phyloP scores from a whole-genome alignment of 2,329 filamentous ascomycete genomes.

The Alternaria sp. region DNA sequence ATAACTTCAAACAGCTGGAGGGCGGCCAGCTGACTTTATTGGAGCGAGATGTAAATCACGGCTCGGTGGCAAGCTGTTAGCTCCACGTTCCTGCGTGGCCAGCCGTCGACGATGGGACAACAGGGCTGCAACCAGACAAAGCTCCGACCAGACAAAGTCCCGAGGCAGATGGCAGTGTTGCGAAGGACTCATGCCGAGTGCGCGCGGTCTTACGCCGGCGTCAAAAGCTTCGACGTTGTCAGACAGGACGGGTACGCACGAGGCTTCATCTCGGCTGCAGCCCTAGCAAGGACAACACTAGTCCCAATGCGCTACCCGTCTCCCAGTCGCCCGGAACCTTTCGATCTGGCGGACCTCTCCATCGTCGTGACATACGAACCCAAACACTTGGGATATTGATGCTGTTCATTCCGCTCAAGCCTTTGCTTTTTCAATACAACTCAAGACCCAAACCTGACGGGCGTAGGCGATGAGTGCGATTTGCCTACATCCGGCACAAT shows the following conservation, averaged over 20 bases:
- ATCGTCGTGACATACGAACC: not conserved
- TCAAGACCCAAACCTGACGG: not conserved
- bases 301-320: not conserved
- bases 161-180: not conserved
- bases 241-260: constrained; percentile 3
- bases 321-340: constrained; percentile 1
- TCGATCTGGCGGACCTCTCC: not conserved
- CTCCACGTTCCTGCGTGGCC: constrained; percentile 4
- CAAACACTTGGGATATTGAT: not conserved
- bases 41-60: constrained; percentile 2
- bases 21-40: constrained; percentile 6
- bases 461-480: not conserved
- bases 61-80: constrained; percentile 2
- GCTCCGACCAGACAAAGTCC: constrained; percentile 3
- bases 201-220: constrained; percentile 1
- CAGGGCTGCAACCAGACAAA: not conserved
- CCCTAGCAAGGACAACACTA: not conserved
- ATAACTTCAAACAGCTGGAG: not conserved
- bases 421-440: not conserved
- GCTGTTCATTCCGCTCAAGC: not conserved
- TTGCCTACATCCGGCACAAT: not conserved
- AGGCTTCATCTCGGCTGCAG: constrained; percentile 8
- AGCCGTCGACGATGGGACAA: not conserved
- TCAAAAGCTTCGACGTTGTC: not conserved
- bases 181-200: not conserved